Percentiles rank a stretch among this genome's conserved stretches.
Conservation (phyloP, 2,329 filamentous ascomycete genomes). For the Penicillium sp. region DNA sequence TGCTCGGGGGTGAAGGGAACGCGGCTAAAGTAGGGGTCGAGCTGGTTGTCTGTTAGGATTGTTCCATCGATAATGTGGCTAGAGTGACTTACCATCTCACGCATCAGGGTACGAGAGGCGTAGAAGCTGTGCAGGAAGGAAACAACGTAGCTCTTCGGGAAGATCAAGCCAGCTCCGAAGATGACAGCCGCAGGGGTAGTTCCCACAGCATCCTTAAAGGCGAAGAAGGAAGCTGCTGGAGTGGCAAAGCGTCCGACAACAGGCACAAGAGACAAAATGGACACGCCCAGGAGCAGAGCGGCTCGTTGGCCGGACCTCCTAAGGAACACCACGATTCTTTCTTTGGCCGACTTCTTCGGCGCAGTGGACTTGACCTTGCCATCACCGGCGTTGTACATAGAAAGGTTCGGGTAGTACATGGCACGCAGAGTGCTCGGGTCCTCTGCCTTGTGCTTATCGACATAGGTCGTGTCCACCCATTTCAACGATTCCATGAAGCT, state of each 20-base stretch:
- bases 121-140: slow-evolving; percentile 90
- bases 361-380: too few relatives aligned
- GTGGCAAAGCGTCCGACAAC: too few relatives aligned
- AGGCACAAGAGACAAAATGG: too few relatives aligned
- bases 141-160: slow-evolving; percentile 71
- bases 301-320: too few relatives aligned
- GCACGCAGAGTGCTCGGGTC: slow-evolving; percentile 60
- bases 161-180: slow-evolving; percentile 68
- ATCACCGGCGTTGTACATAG: too few relatives aligned
- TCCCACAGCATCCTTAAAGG: too few relatives aligned
- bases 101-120: slow-evolving; percentile 77
- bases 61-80: too few relatives aligned
- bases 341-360: too few relatives aligned
- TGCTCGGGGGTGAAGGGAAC: slow-evolving; percentile 69
- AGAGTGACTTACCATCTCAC: slow-evolving; percentile 69
- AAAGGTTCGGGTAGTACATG: slow-evolving; percentile 78
- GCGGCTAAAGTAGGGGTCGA: slow-evolving; percentile 88
- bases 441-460: slow-evolving; percentile 73
- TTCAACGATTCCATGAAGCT: slow-evolving; percentile 90
- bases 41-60: slow-evolving; percentile 31
- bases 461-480: slow-evolving; percentile 89
- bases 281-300: too few relatives aligned
- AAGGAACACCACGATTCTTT: too few relatives aligned
- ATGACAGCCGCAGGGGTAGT: slow-evolving; percentile 70
- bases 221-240: too few relatives aligned